phyloP scores from a whole-genome alignment of 2,329 filamentous ascomycete species.

The Ceratocystis huliohia region DNA sequence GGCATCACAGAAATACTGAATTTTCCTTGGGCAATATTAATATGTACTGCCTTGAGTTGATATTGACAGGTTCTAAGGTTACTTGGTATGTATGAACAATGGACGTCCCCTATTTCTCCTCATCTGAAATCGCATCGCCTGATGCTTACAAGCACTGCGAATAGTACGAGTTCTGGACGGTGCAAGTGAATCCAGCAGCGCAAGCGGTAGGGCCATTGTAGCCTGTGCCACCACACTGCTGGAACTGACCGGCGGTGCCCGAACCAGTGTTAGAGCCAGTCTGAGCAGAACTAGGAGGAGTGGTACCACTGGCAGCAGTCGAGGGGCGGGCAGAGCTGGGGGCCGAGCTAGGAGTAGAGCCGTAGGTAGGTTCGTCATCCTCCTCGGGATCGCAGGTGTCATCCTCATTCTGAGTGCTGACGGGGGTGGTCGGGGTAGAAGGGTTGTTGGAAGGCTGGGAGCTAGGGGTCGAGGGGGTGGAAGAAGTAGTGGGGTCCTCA shows the following conservation, averaged over 20 bases:
- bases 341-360: neutral
- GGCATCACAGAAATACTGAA: neutral
- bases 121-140: neutral
- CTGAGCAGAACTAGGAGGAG: constrained; percentile 14
- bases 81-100: constrained; percentile 7
- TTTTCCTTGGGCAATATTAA: no score
- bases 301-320: constrained; percentile 24
- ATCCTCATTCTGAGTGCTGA: neutral
- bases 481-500: neutral
- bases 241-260: constrained; percentile 26
- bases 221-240: constrained; percentile 30
- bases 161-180: constrained; percentile 31
- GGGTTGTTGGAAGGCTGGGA: no score
- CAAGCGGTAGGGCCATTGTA: constrained; percentile 31
- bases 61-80: neutral
- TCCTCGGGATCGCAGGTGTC: neutral
- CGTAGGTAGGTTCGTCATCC: neutral
- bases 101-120: neutral
- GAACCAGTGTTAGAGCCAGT: constrained; percentile 23
- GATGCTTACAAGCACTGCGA: constrained; percentile 31
- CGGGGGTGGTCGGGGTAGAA: neutral
- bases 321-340: constrained; percentile 24
- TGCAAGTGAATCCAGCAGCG: constrained; percentile 29
- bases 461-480: no score
- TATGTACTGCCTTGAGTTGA: neutral